phyloP scores from a whole-genome alignment of 192 early-diverging fungal species.

The Linnemannia schmuckeri region DNA sequence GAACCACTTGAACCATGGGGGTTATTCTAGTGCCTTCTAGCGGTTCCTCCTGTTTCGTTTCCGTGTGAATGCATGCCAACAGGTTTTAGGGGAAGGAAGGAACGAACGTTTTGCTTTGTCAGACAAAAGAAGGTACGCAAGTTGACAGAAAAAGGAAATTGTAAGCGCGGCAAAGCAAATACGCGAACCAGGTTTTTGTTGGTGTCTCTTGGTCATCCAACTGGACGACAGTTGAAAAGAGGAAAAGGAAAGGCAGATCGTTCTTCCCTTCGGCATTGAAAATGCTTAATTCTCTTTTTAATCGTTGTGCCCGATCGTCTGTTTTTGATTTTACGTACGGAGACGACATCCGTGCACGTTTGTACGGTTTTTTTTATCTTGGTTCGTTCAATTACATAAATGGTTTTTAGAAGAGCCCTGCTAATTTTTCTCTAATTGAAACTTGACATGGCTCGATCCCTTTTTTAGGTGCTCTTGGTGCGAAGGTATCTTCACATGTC shows the following conservation, averaged over 20 bases:
- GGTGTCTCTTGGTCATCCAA: background rate
- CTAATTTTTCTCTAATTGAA: background rate
- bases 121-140: background rate
- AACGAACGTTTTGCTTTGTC: background rate
- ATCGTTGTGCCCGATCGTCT: background rate
- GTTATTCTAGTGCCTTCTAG: background rate
- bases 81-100: background rate
- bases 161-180: background rate
- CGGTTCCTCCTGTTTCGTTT: background rate
- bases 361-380: background rate
- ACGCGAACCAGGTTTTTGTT: background rate
- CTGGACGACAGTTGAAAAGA: background rate
- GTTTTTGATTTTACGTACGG: background rate
- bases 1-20: too few relatives aligned
- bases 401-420: background rate
- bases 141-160: background rate
- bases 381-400: background rate
- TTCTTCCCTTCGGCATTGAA: background rate
- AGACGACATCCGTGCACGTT: background rate
- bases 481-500: background rate
- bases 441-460: background rate
- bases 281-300: background rate
- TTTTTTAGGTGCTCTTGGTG: background rate
- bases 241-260: background rate
- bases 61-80: background rate